Base-by-base conservation (phyloP, 306 rosid genomes). In the Nissolia schottii region DNA sequence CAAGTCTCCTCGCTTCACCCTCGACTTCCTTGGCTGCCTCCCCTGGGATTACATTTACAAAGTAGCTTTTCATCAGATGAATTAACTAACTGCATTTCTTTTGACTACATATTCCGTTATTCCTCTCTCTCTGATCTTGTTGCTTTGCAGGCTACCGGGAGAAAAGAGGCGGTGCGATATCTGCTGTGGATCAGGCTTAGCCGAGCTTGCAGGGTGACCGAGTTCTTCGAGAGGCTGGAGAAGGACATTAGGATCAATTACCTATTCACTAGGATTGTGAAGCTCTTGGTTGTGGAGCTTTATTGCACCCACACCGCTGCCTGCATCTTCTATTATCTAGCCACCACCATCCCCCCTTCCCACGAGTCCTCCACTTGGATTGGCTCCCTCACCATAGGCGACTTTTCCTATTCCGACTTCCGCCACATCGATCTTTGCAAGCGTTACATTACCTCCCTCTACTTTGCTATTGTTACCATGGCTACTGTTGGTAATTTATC, bases 31-130 rank as follows among this genome's bases (percentile, higher is more conserved):
- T 0, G 58, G 85, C 10, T 88, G 91, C 35, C 23, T 88, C 1
- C 94, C 94, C 16, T 88, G 91, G 94, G 94, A 88, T 77, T 84
- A 84, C 41, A 84, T 88, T 37, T 88, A 64, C 85, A 88, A 86
- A 82, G 89, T 82, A n/a, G 6, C 13, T n/a, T n/a, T n/a, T n/a
- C n/a, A n/a, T n/a, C n/a, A n/a, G n/a, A n/a, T n/a, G n/a, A n/a
- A n/a, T n/a, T n/a, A n/a, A n/a, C n/a, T n/a, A n/a, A n/a, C n/a
- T n/a, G n/a, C n/a, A n/a, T n/a, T n/a, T n/a, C n/a, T n/a, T n/a
- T n/a, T n/a, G n/a, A n/a, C n/a, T n/a, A n/a, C n/a, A n/a, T n/a
- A n/a, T n/a, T n/a, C n/a, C n/a, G n/a, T n/a, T n/a, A n/a, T n/a
- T n/a, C n/a, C n/a, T n/a, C n/a, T n/a, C n/a, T n/a, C n/a, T n/a